Evolutionary conservation across 305 asterid genomes (phyloP), one percentile per base, ranked within the genome.

Genomic region (Rubia peregrina): DNA sequence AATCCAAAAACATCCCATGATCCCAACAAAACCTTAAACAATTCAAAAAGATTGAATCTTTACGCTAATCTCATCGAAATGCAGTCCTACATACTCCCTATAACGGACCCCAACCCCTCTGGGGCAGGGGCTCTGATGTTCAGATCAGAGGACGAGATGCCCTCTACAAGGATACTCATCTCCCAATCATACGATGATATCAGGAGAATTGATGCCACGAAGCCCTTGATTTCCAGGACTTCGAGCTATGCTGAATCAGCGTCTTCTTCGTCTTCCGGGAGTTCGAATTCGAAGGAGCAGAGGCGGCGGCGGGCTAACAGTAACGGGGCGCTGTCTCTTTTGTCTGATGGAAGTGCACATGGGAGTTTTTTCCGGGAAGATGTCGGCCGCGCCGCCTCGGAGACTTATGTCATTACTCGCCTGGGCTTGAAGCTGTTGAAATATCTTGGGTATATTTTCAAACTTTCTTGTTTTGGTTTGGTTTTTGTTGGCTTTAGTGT

Each of bases 271-370:
- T 41, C 71, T 6, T 48, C 61, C 53, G 74, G 61, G 41, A 62
- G 21, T 72, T 72, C 82, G 16, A 81, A 71, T 74, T 69, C 80
- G 9, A 57, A 74, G 80, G 81, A 89, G 81, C 79, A 85, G 84
- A 84, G 89, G 68, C 81, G 96, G 71, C 82, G 96, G 65, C 86
- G 97, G 72, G 77, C 62, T 55, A 83, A 82, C 13, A 89, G 97
- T 59, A 83, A 82, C 13, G 87, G 97, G 71, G 97, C 81, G 17
- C 71, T 68, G 51, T 78, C 85, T 56, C 89, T 90, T 40, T 62
- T 78, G 56, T 73, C 82, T 61, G 78, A 53, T 75, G 79, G 61
- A 44, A 79, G 76, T 24, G 76, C 76, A n/a, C 61, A 76, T 62
- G 74, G 80, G 21, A 79, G 70, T 12, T 78, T 90, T 61, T 73